A percentile compares a stretch with the other conserved stretches of the same genome.
These are phyloP conservation scores for Lithospermum erythrorhizon DNA, from an alignment of 257 asterid genomes.

Conservation along the genomic window DNA sequence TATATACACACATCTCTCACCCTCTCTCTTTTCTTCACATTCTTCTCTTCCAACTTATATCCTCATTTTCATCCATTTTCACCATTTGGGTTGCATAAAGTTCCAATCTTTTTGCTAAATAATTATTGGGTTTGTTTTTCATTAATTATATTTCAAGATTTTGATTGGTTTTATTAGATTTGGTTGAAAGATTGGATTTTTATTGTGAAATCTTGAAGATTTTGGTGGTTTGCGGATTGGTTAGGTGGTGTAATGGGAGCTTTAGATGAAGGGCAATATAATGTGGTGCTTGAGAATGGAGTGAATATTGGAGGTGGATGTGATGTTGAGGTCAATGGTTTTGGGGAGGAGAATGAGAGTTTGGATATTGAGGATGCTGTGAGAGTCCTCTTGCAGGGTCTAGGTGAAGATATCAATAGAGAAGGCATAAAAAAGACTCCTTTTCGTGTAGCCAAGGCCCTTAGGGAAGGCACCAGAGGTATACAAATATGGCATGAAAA, in stretches of 20 bases:
- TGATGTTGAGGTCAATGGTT: constrained; percentile 33
- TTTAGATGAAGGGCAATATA: constrained; percentile 62
- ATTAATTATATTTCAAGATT: constrained; percentile 5
- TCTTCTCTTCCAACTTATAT: background rate
- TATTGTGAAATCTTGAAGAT: constrained; percentile 8
- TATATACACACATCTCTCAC: constrained; percentile 27
- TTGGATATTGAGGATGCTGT: constrained; percentile 71
- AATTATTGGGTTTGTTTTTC: constrained; percentile 8
- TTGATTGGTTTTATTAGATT: constrained; percentile 1
- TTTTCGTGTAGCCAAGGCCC: constrained; percentile 86
- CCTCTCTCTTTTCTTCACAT: constrained; percentile 10
- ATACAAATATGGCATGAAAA: no score
- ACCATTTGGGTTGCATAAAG: constrained; percentile 27
- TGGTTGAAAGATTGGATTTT: background rate
- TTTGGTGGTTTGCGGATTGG: constrained; percentile 11
- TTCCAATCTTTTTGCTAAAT: constrained; percentile 28
- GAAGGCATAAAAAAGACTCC: constrained; percentile 83
- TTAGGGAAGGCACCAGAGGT: constrained; percentile 85
- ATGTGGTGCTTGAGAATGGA: constrained; percentile 48
- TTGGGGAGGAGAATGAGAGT: constrained; percentile 39
- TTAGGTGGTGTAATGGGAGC: constrained; percentile 63
- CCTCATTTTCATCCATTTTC: constrained; percentile 9
- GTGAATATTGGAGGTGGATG: constrained; percentile 35
- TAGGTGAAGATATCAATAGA: constrained; percentile 87
- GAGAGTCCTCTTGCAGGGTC: constrained; percentile 68